A percentile compares a stretch with the other conserved stretches of the same genome.
Conservation (phyloP, 805 yeast genomes). For the Starmerella apis region DNA sequence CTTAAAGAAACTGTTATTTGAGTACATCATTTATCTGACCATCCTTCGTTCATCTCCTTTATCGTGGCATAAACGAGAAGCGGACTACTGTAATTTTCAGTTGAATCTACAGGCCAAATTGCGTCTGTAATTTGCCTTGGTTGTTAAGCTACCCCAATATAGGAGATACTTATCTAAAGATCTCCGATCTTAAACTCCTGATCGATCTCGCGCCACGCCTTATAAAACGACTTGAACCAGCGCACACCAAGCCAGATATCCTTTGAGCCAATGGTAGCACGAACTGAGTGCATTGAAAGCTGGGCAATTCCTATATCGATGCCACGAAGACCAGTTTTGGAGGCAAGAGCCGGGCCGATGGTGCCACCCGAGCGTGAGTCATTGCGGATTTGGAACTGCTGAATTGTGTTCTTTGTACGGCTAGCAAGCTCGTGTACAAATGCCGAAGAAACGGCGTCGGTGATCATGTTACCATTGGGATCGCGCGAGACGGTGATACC, state of each 20-base stretch:
- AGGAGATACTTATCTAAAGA: constrained; percentile 10
- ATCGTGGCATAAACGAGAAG: too few species aligned
- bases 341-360: constrained; percentile 53
- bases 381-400: constrained; percentile 76
- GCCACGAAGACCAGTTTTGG: constrained; percentile 39
- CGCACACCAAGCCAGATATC: constrained; percentile 67
- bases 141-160: neutral
- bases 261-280: constrained; percentile 69
- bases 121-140: too few species aligned
- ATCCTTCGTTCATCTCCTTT: too few species aligned
- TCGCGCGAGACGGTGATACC: constrained; percentile 65
- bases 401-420: constrained; percentile 52
- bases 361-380: constrained; percentile 82
- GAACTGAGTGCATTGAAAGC: constrained; percentile 74
- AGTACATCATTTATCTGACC: too few species aligned
- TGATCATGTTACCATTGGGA: constrained; percentile 74
- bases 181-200: constrained; percentile 28
- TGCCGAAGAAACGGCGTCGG: constrained; percentile 64
- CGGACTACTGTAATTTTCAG: too few species aligned
- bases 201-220: constrained; percentile 51
- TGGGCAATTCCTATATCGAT: constrained; percentile 77
- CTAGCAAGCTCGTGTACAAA: constrained; percentile 61
- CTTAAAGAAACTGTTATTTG: too few species aligned
- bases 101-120: too few species aligned
- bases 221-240: constrained; percentile 60